phyloP scores from a whole-genome alignment of 352 stramenopile genomes.

The Phytophthora constricta region DNA sequence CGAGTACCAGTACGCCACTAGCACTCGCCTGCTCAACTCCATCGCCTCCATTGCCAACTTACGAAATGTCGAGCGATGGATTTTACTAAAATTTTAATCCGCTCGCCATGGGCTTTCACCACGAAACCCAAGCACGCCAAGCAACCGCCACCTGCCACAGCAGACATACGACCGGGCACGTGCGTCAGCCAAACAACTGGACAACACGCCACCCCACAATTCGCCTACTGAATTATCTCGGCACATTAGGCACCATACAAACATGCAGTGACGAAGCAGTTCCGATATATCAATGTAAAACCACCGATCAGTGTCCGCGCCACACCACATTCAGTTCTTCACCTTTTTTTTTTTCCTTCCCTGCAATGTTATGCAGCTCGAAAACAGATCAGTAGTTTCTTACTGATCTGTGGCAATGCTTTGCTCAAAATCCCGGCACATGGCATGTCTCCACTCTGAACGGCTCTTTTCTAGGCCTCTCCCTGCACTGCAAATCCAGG shows the following conservation, averaged over 20 bases:
- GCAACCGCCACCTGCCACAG: background rate
- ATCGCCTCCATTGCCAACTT: too few species aligned
- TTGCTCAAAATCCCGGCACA: conserved; percentile 4
- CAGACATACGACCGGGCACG: background rate
- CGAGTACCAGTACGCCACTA: too few species aligned
- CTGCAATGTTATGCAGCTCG: too few species aligned
- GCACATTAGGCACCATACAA: background rate
- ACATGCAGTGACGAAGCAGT: background rate
- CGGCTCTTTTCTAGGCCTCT: background rate
- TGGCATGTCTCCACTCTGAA: background rate
- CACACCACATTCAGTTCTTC: too few species aligned
- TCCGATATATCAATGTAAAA: too few species aligned
- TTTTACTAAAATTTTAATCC: background rate
- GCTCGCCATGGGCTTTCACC: background rate
- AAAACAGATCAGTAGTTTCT: too few species aligned
- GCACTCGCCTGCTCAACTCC: background rate
- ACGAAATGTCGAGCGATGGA: too few species aligned
- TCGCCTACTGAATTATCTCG: background rate
- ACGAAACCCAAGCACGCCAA: background rate
- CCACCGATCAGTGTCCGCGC: too few species aligned
- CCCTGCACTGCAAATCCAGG: background rate
- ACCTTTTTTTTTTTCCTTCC: too few species aligned
- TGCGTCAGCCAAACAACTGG: background rate
- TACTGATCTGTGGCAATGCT: too few species aligned
- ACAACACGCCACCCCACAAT: background rate